These are phyloP conservation scores for Porcisia hertigi DNA, from an alignment of 208 protist genomes.

Conservation along the genomic window DNA sequence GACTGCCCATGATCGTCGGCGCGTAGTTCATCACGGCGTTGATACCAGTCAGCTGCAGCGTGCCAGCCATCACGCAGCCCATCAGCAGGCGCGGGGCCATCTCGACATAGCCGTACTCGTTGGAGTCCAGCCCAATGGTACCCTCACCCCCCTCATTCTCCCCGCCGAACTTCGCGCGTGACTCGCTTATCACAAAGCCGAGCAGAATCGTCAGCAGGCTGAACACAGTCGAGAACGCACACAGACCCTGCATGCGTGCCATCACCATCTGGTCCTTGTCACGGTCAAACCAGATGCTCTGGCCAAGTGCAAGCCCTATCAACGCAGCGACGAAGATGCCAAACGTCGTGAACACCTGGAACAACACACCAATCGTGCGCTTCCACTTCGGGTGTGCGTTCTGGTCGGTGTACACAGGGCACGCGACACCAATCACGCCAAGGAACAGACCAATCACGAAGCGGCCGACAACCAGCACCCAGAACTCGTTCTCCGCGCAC, in stretches of 20 bases:
- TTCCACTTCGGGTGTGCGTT: conserved; percentile 61
- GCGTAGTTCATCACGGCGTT: conserved; percentile 91
- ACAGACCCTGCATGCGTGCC: conserved; percentile 70
- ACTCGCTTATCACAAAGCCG: conserved; percentile 13
- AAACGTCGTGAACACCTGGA: conserved; percentile 83
- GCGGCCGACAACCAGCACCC: conserved; percentile 67
- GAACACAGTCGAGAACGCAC: conserved; percentile 62
- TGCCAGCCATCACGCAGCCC: conserved; percentile 50
- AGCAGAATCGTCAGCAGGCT: conserved; percentile 52
- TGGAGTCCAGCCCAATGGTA: conserved; percentile 19
- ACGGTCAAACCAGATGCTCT: conserved; percentile 38
- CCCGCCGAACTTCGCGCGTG: conserved; percentile 25
- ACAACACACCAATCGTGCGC: conserved; percentile 70
- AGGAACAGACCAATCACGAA: conserved; percentile 75
- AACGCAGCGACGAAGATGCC: conserved; percentile 79
- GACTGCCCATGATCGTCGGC: conserved; percentile 69
- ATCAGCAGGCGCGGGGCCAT: conserved; percentile 60
- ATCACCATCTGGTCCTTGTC: conserved; percentile 45
- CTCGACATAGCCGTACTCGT: conserved; percentile 53
- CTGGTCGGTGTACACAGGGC: conserved; percentile 77
- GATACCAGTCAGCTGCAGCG: conserved; percentile 85
- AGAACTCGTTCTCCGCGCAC: conserved; percentile 55
- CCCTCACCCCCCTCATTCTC: conserved; percentile 13
- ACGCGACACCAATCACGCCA: conserved; percentile 62
- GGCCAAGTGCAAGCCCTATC: conserved; percentile 60